Base-by-base conservation (phyloP, 2,329 filamentous ascomycete genomes). In the Aciculosporium take region DNA sequence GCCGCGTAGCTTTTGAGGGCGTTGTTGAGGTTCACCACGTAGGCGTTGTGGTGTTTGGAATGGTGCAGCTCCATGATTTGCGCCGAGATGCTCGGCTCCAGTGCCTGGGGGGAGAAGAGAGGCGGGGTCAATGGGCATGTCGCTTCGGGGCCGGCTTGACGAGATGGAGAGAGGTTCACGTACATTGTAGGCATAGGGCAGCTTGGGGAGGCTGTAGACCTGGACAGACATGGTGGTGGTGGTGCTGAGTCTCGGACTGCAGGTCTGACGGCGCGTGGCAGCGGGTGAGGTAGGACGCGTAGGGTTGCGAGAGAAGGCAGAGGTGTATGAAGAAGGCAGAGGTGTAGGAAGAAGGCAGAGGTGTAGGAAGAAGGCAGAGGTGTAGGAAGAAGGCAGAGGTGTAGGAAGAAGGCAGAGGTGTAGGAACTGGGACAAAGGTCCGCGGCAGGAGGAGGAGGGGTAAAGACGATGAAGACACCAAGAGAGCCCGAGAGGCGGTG, bases 21-120 rank as follows among this genome's bases (percentile, higher is more conserved):
- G 42, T 67, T 68, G 64, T 87, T 87, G 45, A 88, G 71, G 58
- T 83, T 84, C 46, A 71, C 82, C 48, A 88, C 74, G 60, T 88
- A 88, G 27, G 83, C 72, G 55, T 84, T 78, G 61, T 88, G 83
- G 59, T 88, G 83, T 64, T 84, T 85, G 59, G 67, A 65, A 64
- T 88, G 81, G 59, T 88, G 83, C 39, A 88, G 72, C 60, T 82
- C 76, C 83, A 88, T 88, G 60, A 86, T 88, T 58, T 85, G 74
- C 51, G 67, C 68, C 27, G 80, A 84, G 65, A 88, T 86, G 63
- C 77, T 72, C 8, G 80, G 80, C 59, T 84, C 79, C 38, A 84
- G 67, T 27, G 79, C 80, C 76, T 82, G 20, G n/a, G 37, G 33
- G 21, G 9, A 34, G 3, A n/a, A 29, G 15, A 21, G 8, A 23